phyloP scores from a whole-genome alignment of 78 protist species.

The Cavenderia fasciculata region DNA sequence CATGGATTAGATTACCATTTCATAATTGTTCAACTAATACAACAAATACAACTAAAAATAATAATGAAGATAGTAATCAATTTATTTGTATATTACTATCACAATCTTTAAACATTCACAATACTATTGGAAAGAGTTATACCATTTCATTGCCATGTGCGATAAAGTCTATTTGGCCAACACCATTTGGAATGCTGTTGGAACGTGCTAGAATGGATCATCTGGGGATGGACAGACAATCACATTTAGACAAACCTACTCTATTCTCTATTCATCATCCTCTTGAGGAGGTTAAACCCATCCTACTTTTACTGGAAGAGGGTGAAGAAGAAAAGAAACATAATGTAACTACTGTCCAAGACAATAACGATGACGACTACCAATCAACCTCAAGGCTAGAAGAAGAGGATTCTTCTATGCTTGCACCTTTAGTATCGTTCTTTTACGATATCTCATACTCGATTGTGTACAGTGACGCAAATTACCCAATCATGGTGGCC shows the following conservation, averaged over 20 bases:
- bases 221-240: not conserved
- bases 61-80: too few species aligned
- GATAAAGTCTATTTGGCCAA: not conserved
- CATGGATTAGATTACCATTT: too few species aligned
- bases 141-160: slow-evolving; percentile 51
- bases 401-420: too few species aligned
- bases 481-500: slow-evolving; percentile 23
- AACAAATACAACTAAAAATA: too few species aligned
- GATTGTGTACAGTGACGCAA: slow-evolving; percentile 1
- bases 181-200: slow-evolving; percentile 40
- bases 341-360: too few species aligned
- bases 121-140: slow-evolving; percentile 23
- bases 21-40: too few species aligned
- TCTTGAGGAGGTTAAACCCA: slow-evolving; percentile 50
- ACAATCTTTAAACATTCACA: not conserved
- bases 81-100: too few species aligned
- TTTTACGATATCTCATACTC: slow-evolving; percentile 36
- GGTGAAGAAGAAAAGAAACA: not conserved
- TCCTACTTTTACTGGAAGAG: not conserved
- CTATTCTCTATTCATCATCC: slow-evolving; percentile 53
- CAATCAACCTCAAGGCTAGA: too few species aligned
- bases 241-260: slow-evolving; percentile 22
- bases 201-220: slow-evolving; percentile 19
- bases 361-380: too few species aligned
- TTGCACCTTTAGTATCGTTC: too few species aligned